Base-by-base conservation (phyloP, 495 filamentous ascomycete species). In the Hypoxylon subgilvum region DNA sequence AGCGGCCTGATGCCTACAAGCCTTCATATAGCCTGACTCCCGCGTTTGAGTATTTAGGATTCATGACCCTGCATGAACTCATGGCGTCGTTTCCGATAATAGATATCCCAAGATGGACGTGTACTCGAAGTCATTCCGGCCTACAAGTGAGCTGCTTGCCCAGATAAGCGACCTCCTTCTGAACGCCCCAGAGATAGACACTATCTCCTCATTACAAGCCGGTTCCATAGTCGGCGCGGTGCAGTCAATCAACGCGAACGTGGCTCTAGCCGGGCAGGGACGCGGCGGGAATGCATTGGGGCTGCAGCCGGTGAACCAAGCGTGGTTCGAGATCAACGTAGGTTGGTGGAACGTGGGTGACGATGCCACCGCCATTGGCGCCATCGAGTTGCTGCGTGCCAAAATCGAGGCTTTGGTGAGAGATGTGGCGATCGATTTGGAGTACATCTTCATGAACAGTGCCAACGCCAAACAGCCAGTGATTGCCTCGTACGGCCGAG, bases 401-500 rank as follows among this genome's bases (percentile, higher is more conserved):
- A 21, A 58, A 8, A 35, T 57, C 10, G 1, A n/a, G 3, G 48
- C 28, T 6, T 6, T 41, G 13, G 48, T 21, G 4, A 31, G n/a
- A 9, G 35, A 43, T 7, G n/a, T n/a, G 3, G 27, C 19, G 3
- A 18, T 21, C 6, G 6, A 21, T 6, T 12, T 65, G 0, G 19
- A 13, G 0, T 65, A 48, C 32, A 21, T 66, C 0, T 69, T 59
- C 48, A 58, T 64, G 59, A 67, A 67, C 22, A 63, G 65, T 40
- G 59, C 59, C 8, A 63, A 46, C 16, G 8, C 10, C 1, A 55
- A 70, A 19, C 73, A 78, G 49, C 6, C 57, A 3, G 55, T 74
- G 1, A 63, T 78, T 14, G 31, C 45, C 4, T 40, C 57, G 2
- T 78, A 77, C 57, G 76, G 76, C 0, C 19, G 51, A 6, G 59